phyloP scores from a whole-genome alignment of 768 basidiomycete species.

The Hypholoma fasciculare region DNA sequence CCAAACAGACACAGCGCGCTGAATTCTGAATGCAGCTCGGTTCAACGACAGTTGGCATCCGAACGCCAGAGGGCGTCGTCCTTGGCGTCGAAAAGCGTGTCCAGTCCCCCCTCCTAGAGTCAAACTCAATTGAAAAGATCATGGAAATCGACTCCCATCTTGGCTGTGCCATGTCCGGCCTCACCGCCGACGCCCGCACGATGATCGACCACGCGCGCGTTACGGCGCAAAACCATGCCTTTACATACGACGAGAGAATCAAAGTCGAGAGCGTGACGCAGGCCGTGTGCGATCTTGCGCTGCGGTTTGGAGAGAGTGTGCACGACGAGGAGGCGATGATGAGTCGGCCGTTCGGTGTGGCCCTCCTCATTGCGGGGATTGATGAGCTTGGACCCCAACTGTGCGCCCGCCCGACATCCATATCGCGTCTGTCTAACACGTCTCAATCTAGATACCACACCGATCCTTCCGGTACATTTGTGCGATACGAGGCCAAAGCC shows the following conservation, averaged over 20 bases:
- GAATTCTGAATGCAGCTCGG: conserved; percentile 65
- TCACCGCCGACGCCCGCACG: conserved; percentile 97
- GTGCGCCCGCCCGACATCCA: conserved; percentile 45
- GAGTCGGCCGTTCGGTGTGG: conserved; percentile 99
- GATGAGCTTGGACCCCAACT: conserved; percentile 96
- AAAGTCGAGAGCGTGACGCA: conserved; percentile 98
- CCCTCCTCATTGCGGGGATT: conserved; percentile 94
- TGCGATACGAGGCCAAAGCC: conserved; percentile 96
- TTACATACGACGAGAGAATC: conserved; percentile 96
- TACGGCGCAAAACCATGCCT: conserved; percentile 92
- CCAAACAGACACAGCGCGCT: not conserved
- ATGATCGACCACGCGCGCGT: conserved; percentile 99
- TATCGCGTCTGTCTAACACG: not conserved
- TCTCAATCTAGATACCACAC: conserved; percentile 78
- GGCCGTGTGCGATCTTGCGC: conserved; percentile 95
- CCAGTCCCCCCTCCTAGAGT: conserved; percentile 93
- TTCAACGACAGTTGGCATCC: conserved; percentile 95
- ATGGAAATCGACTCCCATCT: conserved; percentile 99
- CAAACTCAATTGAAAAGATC: conserved; percentile 97
- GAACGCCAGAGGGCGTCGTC: conserved; percentile 86
- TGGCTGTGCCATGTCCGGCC: conserved; percentile 96
- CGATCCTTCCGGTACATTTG: conserved; percentile 97
- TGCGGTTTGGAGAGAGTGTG: conserved; percentile 98
- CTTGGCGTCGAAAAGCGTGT: conserved; percentile 99
- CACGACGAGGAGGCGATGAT: conserved; percentile 99